These are phyloP conservation scores for Aspergillus nomiae DNA, from an alignment of 2,329 filamentous ascomycete genomes.

Conservation along the genomic window DNA sequence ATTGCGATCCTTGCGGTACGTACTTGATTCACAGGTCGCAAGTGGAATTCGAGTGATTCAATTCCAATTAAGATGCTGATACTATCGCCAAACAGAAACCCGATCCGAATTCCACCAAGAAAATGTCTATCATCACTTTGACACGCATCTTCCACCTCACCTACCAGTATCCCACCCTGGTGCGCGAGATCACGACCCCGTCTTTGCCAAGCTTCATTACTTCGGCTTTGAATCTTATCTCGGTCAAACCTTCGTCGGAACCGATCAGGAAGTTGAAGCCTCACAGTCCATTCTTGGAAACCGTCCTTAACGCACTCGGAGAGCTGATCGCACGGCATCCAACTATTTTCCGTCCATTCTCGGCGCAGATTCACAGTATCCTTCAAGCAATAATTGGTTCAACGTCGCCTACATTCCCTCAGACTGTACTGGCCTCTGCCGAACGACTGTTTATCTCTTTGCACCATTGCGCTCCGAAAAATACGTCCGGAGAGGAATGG, in stretches of 20 bases:
- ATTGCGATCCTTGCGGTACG: conserved; percentile 71
- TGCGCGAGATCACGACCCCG: conserved; percentile 85
- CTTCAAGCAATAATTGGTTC: conserved; percentile 65
- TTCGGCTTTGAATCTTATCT: conserved; percentile 68
- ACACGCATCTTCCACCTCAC: conserved; percentile 82
- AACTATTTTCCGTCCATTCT: conserved; percentile 77
- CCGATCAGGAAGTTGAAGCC: conserved; percentile 37
- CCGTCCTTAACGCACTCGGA: conserved; percentile 70
- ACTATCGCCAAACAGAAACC: conserved; percentile 61
- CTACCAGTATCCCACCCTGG: conserved; percentile 77
- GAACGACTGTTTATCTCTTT: conserved; percentile 70
- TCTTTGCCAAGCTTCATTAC: conserved; percentile 74
- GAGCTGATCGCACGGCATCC: conserved; percentile 77
- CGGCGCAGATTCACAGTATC: conserved; percentile 66
- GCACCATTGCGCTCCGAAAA: conserved; percentile 79
- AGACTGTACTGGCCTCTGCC: conserved; percentile 58
- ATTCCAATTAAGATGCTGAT: not conserved
- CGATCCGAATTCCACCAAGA: conserved; percentile 73
- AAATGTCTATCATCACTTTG: conserved; percentile 73
- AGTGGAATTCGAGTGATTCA: not conserved
- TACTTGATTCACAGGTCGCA: not conserved
- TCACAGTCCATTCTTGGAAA: conserved; percentile 60
- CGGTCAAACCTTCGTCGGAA: conserved; percentile 48
- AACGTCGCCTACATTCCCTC: conserved; percentile 56
- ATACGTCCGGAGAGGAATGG: conserved; percentile 78